Percentiles rank a stretch among this genome's conserved stretches.
phyloP scores from a whole-genome alignment of 2,329 filamentous ascomycete genomes.

The Furcasterigmium sp. region DNA sequence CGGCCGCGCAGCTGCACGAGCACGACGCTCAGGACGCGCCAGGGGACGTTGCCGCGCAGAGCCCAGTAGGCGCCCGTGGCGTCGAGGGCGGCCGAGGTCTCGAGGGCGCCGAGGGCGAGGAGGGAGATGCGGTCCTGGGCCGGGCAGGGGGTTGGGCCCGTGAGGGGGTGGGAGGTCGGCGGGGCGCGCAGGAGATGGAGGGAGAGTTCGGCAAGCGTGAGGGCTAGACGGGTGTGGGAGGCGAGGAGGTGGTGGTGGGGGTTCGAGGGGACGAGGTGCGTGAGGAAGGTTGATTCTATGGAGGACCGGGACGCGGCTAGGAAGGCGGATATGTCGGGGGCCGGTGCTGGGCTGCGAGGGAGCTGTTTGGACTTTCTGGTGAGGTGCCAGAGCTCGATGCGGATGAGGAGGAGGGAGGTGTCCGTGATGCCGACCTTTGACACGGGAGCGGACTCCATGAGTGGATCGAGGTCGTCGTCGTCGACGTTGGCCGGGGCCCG shows the following conservation, averaged over 20 bases:
- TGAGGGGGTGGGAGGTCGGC: neutral
- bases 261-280: neutral
- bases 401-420: constrained; percentile 29
- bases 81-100: neutral
- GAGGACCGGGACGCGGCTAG: neutral
- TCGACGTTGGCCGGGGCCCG: constrained; percentile 43
- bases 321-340: neutral
- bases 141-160: neutral
- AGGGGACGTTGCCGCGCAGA: neutral
- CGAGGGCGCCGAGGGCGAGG: neutral
- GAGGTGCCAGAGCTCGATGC: constrained; percentile 22
- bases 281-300: neutral
- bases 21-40: neutral
- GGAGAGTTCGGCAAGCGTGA: neutral
- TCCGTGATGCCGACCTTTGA: constrained; percentile 26
- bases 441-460: constrained; percentile 16
- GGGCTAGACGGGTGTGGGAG: neutral
- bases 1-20: constrained; percentile 21
- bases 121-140: neutral
- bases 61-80: neutral
- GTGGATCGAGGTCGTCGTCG: constrained; percentile 36
- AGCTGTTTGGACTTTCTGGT: neutral
- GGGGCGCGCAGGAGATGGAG: neutral
- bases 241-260: neutral
- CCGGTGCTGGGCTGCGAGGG: neutral